These are phyloP conservation scores for Huntiella savannae DNA, from an alignment of 2,329 filamentous ascomycete genomes.

Conservation along the genomic window DNA sequence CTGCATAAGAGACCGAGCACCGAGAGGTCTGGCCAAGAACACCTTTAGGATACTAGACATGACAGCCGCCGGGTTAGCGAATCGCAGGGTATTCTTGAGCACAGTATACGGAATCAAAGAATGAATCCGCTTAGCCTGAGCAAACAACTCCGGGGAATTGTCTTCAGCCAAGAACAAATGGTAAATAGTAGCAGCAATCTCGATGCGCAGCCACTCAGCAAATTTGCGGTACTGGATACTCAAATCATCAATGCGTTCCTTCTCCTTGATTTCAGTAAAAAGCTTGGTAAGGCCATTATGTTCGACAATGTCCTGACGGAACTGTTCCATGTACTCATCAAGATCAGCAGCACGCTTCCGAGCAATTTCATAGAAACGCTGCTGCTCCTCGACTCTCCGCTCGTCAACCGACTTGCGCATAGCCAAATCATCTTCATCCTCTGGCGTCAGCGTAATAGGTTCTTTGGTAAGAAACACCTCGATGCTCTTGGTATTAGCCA, in stretches of 20 bases:
- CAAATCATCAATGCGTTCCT: constrained; percentile 69
- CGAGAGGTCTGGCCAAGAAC: constrained; percentile 89
- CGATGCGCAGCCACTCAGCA: constrained; percentile 92
- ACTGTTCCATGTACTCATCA: constrained; percentile 95
- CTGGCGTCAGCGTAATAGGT: constrained; percentile 57
- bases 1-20: constrained; percentile 74
- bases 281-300: constrained; percentile 74
- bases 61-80: constrained; percentile 88
- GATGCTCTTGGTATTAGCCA: constrained; percentile 68
- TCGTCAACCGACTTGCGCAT: constrained; percentile 68
- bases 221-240: constrained; percentile 96
- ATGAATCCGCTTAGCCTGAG: constrained; percentile 83
- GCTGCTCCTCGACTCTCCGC: constrained; percentile 79
- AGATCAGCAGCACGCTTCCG: constrained; percentile 75
- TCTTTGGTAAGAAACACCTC: constrained; percentile 60
- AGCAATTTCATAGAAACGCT: constrained; percentile 87
- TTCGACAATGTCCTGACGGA: constrained; percentile 48
- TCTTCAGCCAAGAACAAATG: constrained; percentile 95
- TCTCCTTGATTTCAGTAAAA: constrained; percentile 82
- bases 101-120: constrained; percentile 84
- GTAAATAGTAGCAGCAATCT: constrained; percentile 90
- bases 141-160: constrained; percentile 91
- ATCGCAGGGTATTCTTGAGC: constrained; percentile 90
- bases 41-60: constrained; percentile 93
- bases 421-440: constrained; percentile 66